These are phyloP conservation scores for Emmonsiellopsis sp. DNA, from an alignment of 2,329 filamentous ascomycete genomes.

Conservation along the genomic window DNA sequence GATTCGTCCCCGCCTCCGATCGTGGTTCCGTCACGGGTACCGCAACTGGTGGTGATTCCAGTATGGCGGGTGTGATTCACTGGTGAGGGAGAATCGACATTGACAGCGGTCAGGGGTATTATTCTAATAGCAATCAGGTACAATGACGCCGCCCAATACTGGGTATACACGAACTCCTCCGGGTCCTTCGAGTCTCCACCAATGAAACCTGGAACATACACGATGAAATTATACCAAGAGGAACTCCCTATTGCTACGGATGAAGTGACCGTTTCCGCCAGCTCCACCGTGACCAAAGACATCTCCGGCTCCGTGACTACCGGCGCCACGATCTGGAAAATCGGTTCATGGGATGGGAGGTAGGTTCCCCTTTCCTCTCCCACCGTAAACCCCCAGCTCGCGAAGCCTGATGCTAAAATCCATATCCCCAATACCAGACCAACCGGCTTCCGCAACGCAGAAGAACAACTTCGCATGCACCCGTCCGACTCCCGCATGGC, in stretches of 20 bases:
- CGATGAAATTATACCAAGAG: conserved; percentile 56
- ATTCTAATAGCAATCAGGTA: conserved; percentile 22
- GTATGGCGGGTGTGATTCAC: conserved; percentile 51
- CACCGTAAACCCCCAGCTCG: background rate
- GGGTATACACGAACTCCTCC: conserved; percentile 47
- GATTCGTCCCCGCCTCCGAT: conserved; percentile 47
- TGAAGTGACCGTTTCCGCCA: conserved; percentile 43
- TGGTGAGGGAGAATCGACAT: conserved; percentile 34
- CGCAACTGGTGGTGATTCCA: conserved; percentile 47
- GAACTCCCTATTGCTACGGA: conserved; percentile 48
- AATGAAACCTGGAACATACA: conserved; percentile 61
- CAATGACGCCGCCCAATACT: conserved; percentile 56
- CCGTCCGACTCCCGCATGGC: conserved; percentile 57
- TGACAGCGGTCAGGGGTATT: too few species aligned
- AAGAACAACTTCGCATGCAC: conserved; percentile 60
- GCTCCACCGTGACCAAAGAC: conserved; percentile 39
- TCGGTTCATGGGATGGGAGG: conserved; percentile 58
- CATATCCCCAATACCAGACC: conserved; percentile 26
- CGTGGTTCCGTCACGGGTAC: conserved; percentile 55
- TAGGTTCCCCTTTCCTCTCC: conserved; percentile 15
- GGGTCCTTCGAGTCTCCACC: conserved; percentile 54
- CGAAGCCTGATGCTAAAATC: background rate
- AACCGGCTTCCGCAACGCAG: conserved; percentile 57
- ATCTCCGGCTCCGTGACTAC: conserved; percentile 43
- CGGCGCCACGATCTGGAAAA: conserved; percentile 51